phyloP scores from a whole-genome alignment of 129 eudicot genomes.

The Pseudognaphalium luteoalbum region DNA sequence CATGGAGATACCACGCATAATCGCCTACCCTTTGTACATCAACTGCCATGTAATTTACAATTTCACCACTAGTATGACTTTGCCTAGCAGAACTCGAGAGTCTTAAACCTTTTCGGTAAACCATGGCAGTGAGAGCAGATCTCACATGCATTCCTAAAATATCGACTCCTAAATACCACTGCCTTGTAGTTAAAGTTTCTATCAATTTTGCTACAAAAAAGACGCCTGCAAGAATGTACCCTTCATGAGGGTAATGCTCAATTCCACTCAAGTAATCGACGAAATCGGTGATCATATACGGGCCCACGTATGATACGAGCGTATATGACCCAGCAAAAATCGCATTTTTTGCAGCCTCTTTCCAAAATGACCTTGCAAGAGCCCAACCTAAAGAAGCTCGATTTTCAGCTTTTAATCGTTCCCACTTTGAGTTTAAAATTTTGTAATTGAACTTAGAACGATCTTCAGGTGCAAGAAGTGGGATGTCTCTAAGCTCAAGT shows the following conservation, averaged over 20 bases:
- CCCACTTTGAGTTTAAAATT: conserved; percentile 72
- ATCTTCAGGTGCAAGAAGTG: conserved; percentile 81
- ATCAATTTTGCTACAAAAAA: conserved; percentile 77
- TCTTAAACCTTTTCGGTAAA: conserved; percentile 75
- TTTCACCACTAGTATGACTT: conserved; percentile 90
- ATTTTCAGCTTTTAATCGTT: conserved; percentile 64
- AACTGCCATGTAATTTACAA: conserved; percentile 92
- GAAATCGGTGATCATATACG: conserved; percentile 83
- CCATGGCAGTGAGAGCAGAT: conserved; percentile 89
- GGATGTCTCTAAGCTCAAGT: conserved; percentile 82
- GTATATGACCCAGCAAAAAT: conserved; percentile 75
- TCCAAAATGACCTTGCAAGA: conserved; percentile 73
- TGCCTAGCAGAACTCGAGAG: conserved; percentile 79
- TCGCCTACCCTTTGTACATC: conserved; percentile 94
- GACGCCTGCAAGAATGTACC: conserved; percentile 79
- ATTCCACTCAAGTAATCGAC: conserved; percentile 75
- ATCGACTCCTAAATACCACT: conserved; percentile 96
- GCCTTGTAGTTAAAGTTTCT: conserved; percentile 78
- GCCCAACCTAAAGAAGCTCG: conserved; percentile 83
- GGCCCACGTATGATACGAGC: conserved; percentile 86
- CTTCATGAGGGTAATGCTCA: conserved; percentile 66
- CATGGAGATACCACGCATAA: conserved; percentile 88
- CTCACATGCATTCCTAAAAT: conserved; percentile 89
- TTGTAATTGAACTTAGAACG: conserved; percentile 81
- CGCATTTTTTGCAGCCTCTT: conserved; percentile 78